Base-by-base conservation (phyloP, 352 stramenopile species). In the Aphanomyces euteiches region DNA sequence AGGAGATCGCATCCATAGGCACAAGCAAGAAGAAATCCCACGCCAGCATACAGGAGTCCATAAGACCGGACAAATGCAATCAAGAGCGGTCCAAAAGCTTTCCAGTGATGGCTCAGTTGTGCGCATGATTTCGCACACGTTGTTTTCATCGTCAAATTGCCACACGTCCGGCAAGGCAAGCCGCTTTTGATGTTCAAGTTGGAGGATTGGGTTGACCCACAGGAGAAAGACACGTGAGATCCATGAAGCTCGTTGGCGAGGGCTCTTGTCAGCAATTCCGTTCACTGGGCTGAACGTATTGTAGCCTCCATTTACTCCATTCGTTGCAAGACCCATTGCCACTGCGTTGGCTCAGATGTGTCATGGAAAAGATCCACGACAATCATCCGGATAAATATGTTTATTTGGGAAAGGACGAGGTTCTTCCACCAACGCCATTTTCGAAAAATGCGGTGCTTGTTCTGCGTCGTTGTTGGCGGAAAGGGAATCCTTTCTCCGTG, bases 131-230 rank as follows among this genome's bases (percentile, higher is more conserved):
- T 69, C 61, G 85, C 82, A 57, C 79, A 78, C 17, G 77, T 77
- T 15, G 81, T 76, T 5, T n/a, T 13, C 36, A 7, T 77, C 69
- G 15, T 79, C 74, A 38, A 93, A 77, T 19, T 80, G 72, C 85
- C 84, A 93, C 3, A 88, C 75, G 47, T 93, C 85, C 21, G 61
- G 58, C 47, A 85, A 74, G 37, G 84, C 66, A 57, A 90, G 74
- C 34, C 72, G 53, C 3, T 73, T 72, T 13, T 66, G 53, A 56
- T 84, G 82, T 43, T 77, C 78, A 2, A 84, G 70, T 12, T 70
- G 47, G 21, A 89, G 66, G 6, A 80, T 63, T 3, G 75, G 75
- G 56, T 75, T 47, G 3, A 74, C 72, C 73, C 73, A 80, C 59
- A 67, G 53, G 54, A 80, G 72, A 39, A 81, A 77, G 53, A 81